Base-by-base conservation (phyloP, 495 filamentous ascomycete species). In the Tuber brumale region DNA sequence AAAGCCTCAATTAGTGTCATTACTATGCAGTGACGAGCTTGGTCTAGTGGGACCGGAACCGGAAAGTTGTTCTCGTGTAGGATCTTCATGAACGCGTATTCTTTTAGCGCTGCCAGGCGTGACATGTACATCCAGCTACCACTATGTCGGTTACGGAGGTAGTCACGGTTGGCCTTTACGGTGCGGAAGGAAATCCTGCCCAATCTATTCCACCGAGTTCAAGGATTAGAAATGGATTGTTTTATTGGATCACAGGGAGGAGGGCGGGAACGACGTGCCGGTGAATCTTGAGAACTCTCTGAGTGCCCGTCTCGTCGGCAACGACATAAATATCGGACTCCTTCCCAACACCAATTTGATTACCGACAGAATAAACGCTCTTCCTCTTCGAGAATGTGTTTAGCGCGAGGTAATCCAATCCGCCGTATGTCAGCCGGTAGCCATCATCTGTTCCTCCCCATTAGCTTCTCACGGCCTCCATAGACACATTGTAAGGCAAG, bases 41-140 rank as follows among this genome's bases (percentile, higher is more conserved):
- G 94, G 9, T 89, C 87, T 45, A 98, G 87, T 0, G 96, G 94
- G 75, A 92, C 89, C 48, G 95, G 95, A 0, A 99, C 95, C 0
- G 92, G 88, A 82, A 98, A 97, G 5, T 91, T 93, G 75, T 94
- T 92, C 31, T 92, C 88, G 37, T 87, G 85, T 0, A 99, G 89
- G 1, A 82, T 77, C 81, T 90, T 89, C 95, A 99, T 97, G 84
- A 97, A 96, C 10, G 92, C 90, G 83, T 87, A 96, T 84, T 99
- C 95, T 82, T 95, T 96, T 86, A 94, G 88, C 37, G 95, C 95
- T 27, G 96, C 93, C 44, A 99, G 87, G 31, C 94, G 89, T 3
- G 91, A 94, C 87, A 99, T 94, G 85, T 98, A 97, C 94, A 97
- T 97, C 95, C 95, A 99, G 66, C 91, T 93, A 37, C 89, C 92